Conservation (phyloP, 345 rosid genomes). For the Sisymbrium irio region DNA sequence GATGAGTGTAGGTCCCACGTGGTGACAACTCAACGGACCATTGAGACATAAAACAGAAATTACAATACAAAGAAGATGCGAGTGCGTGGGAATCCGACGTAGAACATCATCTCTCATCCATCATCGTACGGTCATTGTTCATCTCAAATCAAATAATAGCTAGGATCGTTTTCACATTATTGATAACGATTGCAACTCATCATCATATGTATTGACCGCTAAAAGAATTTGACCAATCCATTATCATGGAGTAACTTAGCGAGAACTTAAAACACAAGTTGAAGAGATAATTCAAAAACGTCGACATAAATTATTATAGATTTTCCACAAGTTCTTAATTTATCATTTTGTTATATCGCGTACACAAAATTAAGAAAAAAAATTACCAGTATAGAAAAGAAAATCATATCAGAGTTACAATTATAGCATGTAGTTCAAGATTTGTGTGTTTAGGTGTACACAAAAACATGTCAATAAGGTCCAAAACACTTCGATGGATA, state of each 20-base stretch:
- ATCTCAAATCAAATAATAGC: background rate
- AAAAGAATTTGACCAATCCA: slow-evolving; percentile 14
- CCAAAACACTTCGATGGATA: background rate
- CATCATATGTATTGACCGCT: background rate
- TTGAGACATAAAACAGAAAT: slow-evolving; percentile 18
- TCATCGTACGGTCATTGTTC: slow-evolving; percentile 28
- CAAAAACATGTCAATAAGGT: background rate
- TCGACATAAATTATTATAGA: background rate
- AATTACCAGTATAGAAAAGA: background rate
- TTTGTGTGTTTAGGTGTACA: background rate
- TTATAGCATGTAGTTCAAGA: background rate
- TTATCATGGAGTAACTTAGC: slow-evolving; percentile 2
- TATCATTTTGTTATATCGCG: background rate
- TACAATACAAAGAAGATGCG: slow-evolving; percentile 1
- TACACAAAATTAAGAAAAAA: background rate
- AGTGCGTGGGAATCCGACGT: slow-evolving; percentile 27
- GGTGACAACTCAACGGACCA: slow-evolving; percentile 29
- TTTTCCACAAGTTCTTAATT: background rate
- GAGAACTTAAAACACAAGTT: background rate
- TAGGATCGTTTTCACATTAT: slow-evolving; percentile 5
- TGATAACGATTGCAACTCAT: slow-evolving; percentile 26
- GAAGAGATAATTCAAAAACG: background rate
- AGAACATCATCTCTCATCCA: slow-evolving; percentile 4
- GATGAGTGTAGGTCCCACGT: slow-evolving; percentile 21
- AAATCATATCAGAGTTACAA: background rate